A percentile compares a stretch with the other conserved stretches of the same genome.
Evolutionary conservation across 2,329 filamentous ascomycete genomes (phyloP).

Genomic region (Fusarium sp.): DNA sequence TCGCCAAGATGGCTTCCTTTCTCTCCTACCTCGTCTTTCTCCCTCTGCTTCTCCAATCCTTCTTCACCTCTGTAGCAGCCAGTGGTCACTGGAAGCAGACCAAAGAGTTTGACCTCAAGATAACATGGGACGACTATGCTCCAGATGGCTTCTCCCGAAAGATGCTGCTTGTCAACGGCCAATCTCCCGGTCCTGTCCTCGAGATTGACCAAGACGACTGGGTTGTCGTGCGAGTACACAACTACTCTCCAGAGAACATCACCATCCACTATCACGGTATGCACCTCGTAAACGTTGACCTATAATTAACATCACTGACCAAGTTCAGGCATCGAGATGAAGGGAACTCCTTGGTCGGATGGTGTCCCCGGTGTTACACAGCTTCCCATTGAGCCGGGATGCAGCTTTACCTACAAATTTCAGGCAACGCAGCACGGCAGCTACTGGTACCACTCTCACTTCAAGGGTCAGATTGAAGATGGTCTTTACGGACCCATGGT

Average conservation of each 20-base stretch:
- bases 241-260: slow-evolving; percentile 60
- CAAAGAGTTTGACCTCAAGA: slow-evolving; percentile 44
- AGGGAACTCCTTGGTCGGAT: slow-evolving; percentile 69
- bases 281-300: accelerated
- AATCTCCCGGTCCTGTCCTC: slow-evolving; percentile 72
- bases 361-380: slow-evolving; percentile 70
- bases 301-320: background rate
- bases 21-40: slow-evolving; percentile 4
- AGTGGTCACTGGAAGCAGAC: slow-evolving; percentile 12
- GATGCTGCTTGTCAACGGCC: slow-evolving; percentile 67
- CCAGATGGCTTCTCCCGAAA: slow-evolving; percentile 59
- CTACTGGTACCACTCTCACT: slow-evolving; percentile 73
- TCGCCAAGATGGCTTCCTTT: slow-evolving; percentile 23
- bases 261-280: slow-evolving; percentile 64
- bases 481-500: slow-evolving; percentile 69
- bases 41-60: slow-evolving; percentile 11
- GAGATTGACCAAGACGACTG: slow-evolving; percentile 64
- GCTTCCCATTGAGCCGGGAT: slow-evolving; percentile 60
- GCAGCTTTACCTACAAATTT: slow-evolving; percentile 65
- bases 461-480: slow-evolving; percentile 67
- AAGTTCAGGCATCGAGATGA: slow-evolving; percentile 60
- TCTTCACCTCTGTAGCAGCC: slow-evolving; percentile 12
- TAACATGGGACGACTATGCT: slow-evolving; percentile 54
- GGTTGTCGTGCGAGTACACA: slow-evolving; percentile 59
- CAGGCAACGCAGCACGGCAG: slow-evolving; percentile 67